Percentiles rank a stretch among this genome's conserved stretches.
Conservation (phyloP, 345 rosid genomes). For the Firmiana major region DNA sequence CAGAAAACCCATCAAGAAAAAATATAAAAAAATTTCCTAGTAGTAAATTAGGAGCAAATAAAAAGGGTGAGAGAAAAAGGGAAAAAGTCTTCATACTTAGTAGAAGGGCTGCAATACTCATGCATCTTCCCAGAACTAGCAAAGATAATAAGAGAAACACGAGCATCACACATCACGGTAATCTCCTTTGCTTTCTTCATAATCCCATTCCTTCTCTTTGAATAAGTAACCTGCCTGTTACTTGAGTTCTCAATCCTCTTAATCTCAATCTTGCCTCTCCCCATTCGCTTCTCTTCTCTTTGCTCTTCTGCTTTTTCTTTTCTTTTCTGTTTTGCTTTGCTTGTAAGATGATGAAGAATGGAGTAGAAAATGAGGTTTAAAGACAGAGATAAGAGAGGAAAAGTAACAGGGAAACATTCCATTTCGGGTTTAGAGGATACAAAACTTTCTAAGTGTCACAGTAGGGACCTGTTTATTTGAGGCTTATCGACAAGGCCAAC, state of each 20-base stretch:
- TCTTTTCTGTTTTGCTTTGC: slow-evolving; percentile 3
- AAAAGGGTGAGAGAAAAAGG: background rate
- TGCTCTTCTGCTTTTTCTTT: background rate
- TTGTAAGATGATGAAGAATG: slow-evolving; percentile 15
- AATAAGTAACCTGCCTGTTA: background rate
- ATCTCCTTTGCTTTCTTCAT: slow-evolving; percentile 84
- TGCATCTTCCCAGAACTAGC: slow-evolving; percentile 48
- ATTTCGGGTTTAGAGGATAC: slow-evolving; percentile 42
- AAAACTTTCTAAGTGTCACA: slow-evolving; percentile 49
- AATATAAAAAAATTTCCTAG: background rate
- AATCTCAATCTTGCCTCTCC: slow-evolving; percentile 57
- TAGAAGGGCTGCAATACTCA: slow-evolving; percentile 57
- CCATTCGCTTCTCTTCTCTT: slow-evolving; percentile 40
- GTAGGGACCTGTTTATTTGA: slow-evolving; percentile 44
- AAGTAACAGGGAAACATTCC: slow-evolving; percentile 33
- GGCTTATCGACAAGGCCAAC: slow-evolving; percentile 39
- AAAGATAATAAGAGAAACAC: slow-evolving; percentile 64
- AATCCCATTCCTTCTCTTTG: slow-evolving; percentile 39
- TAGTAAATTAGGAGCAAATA: background rate
- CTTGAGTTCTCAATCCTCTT: background rate
- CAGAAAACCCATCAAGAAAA: background rate
- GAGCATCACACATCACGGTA: slow-evolving; percentile 71
- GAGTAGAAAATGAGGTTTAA: slow-evolving; percentile 14
- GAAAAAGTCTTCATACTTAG: slow-evolving; percentile 31
- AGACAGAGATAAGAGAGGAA: slow-evolving; percentile 11